These are phyloP conservation scores for Kwoniella dejecticola DNA, from an alignment of 768 basidiomycete species.

Conservation along the genomic window DNA sequence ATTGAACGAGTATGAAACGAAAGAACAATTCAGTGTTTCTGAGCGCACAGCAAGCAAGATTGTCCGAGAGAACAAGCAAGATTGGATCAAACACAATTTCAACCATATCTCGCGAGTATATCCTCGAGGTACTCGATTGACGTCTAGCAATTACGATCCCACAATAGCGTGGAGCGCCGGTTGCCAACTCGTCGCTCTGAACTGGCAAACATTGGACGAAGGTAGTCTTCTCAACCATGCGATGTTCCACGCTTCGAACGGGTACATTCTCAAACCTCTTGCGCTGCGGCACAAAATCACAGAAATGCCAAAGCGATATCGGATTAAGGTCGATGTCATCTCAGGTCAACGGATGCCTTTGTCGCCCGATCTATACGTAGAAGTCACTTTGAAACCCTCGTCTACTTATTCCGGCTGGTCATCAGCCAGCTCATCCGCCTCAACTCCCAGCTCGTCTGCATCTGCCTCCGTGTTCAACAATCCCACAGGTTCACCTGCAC, in stretches of 20 bases:
- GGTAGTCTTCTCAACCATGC: conserved; percentile 91
- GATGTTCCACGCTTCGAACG: conserved; percentile 92
- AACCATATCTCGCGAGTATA: conserved; percentile 82
- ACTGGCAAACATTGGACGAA: conserved; percentile 95
- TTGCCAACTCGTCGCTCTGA: conserved; percentile 85
- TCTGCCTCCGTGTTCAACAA: too few species aligned
- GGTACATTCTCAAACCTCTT: conserved; percentile 86
- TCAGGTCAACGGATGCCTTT: conserved; percentile 89
- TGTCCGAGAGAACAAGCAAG: conserved; percentile 61
- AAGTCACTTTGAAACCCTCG: conserved; percentile 63
- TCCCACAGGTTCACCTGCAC: too few species aligned
- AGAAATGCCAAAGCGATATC: conserved; percentile 63
- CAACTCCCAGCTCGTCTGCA: not conserved
- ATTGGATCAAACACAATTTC: conserved; percentile 80
- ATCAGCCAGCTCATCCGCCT: conserved; percentile 10
- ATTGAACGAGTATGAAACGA: conserved; percentile 77
- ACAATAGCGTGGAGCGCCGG: conserved; percentile 88
- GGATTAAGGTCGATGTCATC: conserved; percentile 62
- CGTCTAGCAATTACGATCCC: conserved; percentile 83
- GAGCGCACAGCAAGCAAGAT: conserved; percentile 78
- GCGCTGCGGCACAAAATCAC: conserved; percentile 66
- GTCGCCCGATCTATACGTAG: conserved; percentile 70
- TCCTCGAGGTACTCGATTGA: conserved; percentile 78
- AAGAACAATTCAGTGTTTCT: conserved; percentile 90
- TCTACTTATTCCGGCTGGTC: conserved; percentile 6